Evolutionary conservation across 208 protist species (phyloP).

Genomic region (Leptomonas pyrrhocoris): DNA sequence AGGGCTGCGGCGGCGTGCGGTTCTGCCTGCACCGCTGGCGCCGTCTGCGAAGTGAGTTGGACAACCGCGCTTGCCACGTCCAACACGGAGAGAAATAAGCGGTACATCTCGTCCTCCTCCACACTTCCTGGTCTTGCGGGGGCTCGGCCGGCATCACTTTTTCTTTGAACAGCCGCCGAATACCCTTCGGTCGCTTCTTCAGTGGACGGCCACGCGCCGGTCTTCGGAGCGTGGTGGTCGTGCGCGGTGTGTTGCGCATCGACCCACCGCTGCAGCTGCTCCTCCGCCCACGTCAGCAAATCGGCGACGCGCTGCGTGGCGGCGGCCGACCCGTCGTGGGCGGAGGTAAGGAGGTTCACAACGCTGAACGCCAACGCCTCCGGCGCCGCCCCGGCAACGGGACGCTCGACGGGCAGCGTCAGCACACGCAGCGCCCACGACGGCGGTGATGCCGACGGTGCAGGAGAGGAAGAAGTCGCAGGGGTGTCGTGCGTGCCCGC

Average conservation of each 20-base stretch:
- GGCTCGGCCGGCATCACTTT: neutral
- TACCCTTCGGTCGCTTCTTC: neutral
- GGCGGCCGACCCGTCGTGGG: neutral
- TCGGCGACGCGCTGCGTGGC: neutral
- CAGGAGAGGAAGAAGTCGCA: too few species aligned
- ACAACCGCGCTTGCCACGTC: conserved; percentile 16
- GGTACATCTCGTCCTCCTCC: conserved; percentile 28
- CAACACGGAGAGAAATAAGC: conserved; percentile 24
- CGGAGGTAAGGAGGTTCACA: neutral
- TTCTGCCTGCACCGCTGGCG: neutral
- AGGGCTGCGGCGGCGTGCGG: neutral
- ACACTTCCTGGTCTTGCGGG: neutral
- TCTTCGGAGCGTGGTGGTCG: too few species aligned
- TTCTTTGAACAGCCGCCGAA: neutral
- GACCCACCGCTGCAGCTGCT: conserved; percentile 3
- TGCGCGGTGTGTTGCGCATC: neutral
- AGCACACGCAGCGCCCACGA: conserved; percentile 27
- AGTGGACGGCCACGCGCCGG: too few species aligned
- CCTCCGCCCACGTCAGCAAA: conserved; percentile 16
- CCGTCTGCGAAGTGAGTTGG: conserved; percentile 1
- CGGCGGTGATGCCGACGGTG: neutral
- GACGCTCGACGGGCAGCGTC: conserved; percentile 25
- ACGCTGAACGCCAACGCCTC: conserved; percentile 9
- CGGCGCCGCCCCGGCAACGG: conserved; percentile 1
- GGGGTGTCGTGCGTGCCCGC: neutral